Conservation (phyloP, 768 basidiomycete species). For the Exidia glandulosa region DNA sequence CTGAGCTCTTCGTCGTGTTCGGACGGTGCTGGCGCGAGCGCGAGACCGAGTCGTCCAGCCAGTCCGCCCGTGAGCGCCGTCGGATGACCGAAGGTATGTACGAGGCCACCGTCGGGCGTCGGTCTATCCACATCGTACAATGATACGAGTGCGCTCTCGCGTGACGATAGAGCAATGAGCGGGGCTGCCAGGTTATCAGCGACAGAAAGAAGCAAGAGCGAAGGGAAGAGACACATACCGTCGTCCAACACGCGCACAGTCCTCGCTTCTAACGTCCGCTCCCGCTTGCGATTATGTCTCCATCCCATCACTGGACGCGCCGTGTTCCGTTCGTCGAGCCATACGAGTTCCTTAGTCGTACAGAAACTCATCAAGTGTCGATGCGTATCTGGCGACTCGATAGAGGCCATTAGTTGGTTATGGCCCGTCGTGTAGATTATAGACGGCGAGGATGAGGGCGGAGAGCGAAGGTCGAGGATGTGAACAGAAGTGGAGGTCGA, state of each 20-base stretch:
- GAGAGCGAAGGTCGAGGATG: background rate
- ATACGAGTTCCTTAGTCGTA: constrained; percentile 52
- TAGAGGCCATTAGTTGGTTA: constrained; percentile 39
- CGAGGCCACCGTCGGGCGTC: constrained; percentile 24
- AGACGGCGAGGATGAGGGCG: background rate
- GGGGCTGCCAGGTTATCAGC: constrained; percentile 27
- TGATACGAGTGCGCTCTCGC: constrained; percentile 44
- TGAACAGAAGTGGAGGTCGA: constrained; percentile 15
- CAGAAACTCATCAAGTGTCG: constrained; percentile 41
- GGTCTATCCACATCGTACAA: constrained; percentile 46
- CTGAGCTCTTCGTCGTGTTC: constrained; percentile 9
- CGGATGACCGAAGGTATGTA: constrained; percentile 29
- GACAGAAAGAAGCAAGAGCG: background rate
- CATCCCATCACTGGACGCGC: constrained; percentile 47
- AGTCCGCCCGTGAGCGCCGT: constrained; percentile 35
- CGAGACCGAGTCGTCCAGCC: constrained; percentile 19
- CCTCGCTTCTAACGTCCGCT: constrained; percentile 40
- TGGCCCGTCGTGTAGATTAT: background rate
- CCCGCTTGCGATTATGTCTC: constrained; percentile 49
- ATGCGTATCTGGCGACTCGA: constrained; percentile 29
- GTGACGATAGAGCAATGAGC: constrained; percentile 48
- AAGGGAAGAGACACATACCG: background rate
- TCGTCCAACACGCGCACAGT: constrained; percentile 4
- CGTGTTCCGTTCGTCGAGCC: constrained; percentile 58
- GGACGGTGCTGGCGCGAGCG: constrained; percentile 21